Conservation (phyloP, 495 filamentous ascomycete species). For the Talaromyces proteolyticus region DNA sequence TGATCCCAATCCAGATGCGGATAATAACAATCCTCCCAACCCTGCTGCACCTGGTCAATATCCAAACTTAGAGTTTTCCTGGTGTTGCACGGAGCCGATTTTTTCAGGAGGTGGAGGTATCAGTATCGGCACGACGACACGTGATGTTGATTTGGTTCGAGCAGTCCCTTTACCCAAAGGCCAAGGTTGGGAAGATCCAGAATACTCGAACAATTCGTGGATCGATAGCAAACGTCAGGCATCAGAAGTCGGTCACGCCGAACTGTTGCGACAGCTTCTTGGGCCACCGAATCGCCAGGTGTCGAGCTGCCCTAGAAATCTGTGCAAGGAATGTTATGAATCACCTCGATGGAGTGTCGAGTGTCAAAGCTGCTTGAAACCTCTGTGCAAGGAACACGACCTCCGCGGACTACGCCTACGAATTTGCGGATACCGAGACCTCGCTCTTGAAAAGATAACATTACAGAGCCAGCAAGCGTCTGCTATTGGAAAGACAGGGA, state of each 20-base stretch:
- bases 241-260: slow-evolving; percentile 40
- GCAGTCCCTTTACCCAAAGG: slow-evolving; percentile 50
- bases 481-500: neutral
- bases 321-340: slow-evolving; percentile 55
- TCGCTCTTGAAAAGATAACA: slow-evolving; percentile 44
- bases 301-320: slow-evolving; percentile 48
- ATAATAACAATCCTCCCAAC: slow-evolving; percentile 26
- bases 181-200: slow-evolving; percentile 50
- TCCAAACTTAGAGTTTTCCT: slow-evolving; percentile 48
- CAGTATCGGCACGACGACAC: slow-evolving; percentile 46
- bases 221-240: slow-evolving; percentile 37
- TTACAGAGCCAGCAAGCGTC: slow-evolving; percentile 22
- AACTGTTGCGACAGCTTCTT: slow-evolving; percentile 45
- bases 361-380: slow-evolving; percentile 51
- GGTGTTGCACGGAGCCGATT: slow-evolving; percentile 59
- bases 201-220: slow-evolving; percentile 39
- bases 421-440: slow-evolving; percentile 53
- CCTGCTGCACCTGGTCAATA: slow-evolving; percentile 19
- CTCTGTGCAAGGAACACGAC: slow-evolving; percentile 58
- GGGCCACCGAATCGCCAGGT: slow-evolving; percentile 40
- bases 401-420: slow-evolving; percentile 53
- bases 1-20: slow-evolving; percentile 30
- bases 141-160: slow-evolving; percentile 50
- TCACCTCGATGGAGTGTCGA: slow-evolving; percentile 53
- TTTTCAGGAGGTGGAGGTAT: slow-evolving; percentile 60